Conservation (phyloP, 371 early-diverging fungal genomes). For the Basidiobolus meristosporus region DNA sequence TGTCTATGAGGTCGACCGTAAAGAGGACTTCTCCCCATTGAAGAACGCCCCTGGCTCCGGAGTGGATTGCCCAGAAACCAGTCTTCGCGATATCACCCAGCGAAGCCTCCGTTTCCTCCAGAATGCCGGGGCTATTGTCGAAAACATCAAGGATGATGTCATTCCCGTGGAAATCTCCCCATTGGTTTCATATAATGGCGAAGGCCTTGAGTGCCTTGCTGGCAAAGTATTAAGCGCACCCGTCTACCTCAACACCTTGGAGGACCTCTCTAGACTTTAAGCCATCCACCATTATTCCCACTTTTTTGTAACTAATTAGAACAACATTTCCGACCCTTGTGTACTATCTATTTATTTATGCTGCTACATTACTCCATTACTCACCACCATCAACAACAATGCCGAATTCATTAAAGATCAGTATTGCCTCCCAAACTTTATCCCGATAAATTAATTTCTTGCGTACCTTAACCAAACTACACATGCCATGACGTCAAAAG, state of each 20-base stretch:
- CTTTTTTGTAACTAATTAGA: neutral
- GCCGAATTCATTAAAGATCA: no score
- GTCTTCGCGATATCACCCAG: slow-evolving; percentile 64
- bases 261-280: neutral
- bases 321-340: no score
- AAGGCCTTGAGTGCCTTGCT: slow-evolving; percentile 55
- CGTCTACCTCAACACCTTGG: neutral
- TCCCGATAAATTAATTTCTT: no score
- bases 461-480: no score
- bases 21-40: slow-evolving; percentile 92
- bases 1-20: slow-evolving; percentile 77
- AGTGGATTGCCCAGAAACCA: slow-evolving; percentile 84
- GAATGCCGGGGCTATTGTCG: slow-evolving; percentile 66
- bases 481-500: no score
- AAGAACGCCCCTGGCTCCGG: slow-evolving; percentile 89
- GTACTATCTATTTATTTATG: no score
- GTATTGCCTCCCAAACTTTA: no score
- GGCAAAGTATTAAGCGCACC: neutral
- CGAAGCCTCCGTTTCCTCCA: slow-evolving; percentile 72
- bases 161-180: slow-evolving; percentile 66
- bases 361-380: no score
- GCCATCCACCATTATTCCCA: neutral
- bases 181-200: slow-evolving; percentile 82
- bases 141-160: slow-evolving; percentile 24
- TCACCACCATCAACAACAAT: no score